Conservation (phyloP, 768 basidiomycete genomes). For the Gyrodon lividus region DNA sequence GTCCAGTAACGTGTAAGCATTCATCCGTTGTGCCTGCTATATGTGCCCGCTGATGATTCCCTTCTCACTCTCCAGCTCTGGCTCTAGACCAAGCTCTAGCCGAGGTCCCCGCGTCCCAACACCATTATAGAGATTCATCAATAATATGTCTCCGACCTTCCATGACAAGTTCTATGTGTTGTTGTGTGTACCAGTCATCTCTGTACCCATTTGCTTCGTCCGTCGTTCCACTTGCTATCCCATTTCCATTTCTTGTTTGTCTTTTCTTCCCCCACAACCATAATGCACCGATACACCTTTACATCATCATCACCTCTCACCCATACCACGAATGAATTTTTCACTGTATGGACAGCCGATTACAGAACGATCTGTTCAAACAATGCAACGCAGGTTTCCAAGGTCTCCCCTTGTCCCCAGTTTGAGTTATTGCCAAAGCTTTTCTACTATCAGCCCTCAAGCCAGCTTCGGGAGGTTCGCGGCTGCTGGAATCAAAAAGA, state of each 20-base stretch:
- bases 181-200: slow-evolving; percentile 20
- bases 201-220: slow-evolving; percentile 17
- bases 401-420: neutral
- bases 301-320: slow-evolving; percentile 3
- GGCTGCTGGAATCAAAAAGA: too few relatives aligned
- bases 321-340: slow-evolving; percentile 12
- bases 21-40: neutral
- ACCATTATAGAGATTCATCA: slow-evolving; percentile 16
- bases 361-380: neutral
- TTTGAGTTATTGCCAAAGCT: neutral
- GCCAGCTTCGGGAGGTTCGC: too few relatives aligned
- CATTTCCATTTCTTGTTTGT: slow-evolving; percentile 14
- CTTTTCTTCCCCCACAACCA: slow-evolving; percentile 5
- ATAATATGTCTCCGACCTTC: neutral
- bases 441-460: neutral
- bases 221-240: slow-evolving; percentile 9
- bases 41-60: neutral
- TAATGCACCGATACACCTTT: slow-evolving; percentile 21
- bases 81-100: slow-evolving; percentile 31
- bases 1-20: slow-evolving; percentile 26
- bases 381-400: neutral
- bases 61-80: slow-evolving; percentile 9
- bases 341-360: slow-evolving; percentile 20
- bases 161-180: slow-evolving; percentile 7
- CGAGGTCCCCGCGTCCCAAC: slow-evolving; percentile 26